Conservation (phyloP, 2,329 filamentous ascomycete genomes). For the Metarhizium rileyi region DNA sequence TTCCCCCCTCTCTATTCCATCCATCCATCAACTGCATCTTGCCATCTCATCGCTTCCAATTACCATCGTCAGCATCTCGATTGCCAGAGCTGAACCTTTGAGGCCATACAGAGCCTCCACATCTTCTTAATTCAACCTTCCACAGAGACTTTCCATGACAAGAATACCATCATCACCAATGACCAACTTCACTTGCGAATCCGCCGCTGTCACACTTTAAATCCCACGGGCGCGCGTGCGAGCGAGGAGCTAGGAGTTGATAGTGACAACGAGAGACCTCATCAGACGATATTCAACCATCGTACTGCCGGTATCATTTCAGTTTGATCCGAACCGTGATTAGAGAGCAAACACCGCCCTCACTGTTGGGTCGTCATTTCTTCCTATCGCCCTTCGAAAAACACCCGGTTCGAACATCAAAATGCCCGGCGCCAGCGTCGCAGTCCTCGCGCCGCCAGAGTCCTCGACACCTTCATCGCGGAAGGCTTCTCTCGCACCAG, state of each 20-base stretch:
- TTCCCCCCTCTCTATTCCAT: slow-evolving; percentile 15
- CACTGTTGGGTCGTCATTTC: slow-evolving; percentile 13
- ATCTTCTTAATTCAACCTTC: slow-evolving; percentile 15
- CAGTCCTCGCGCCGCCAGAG: slow-evolving; percentile 52
- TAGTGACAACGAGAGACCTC: slow-evolving; percentile 17
- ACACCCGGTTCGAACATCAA: slow-evolving; percentile 31
- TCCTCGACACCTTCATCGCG: slow-evolving; percentile 62
- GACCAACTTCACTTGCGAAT: slow-evolving; percentile 40
- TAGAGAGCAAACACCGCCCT: slow-evolving; percentile 7
- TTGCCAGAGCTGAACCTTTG: slow-evolving; percentile 12
- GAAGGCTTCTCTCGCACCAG: slow-evolving; percentile 69
- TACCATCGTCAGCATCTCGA: slow-evolving; percentile 18
- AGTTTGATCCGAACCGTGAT: slow-evolving; percentile 15
- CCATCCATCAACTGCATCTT: slow-evolving; percentile 7
- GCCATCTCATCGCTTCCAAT: slow-evolving; percentile 1
- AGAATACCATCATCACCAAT: slow-evolving; percentile 36
- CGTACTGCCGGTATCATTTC: slow-evolving; percentile 30
- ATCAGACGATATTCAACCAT: slow-evolving; percentile 50
- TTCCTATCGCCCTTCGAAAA: slow-evolving; percentile 10
- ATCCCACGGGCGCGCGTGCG: slow-evolving; percentile 56
- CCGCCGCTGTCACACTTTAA: slow-evolving; percentile 59
- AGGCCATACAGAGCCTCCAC: slow-evolving; percentile 22
- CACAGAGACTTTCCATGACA: slow-evolving; percentile 32
- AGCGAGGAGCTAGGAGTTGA: slow-evolving; percentile 40
- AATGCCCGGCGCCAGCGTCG: slow-evolving; percentile 64